Conservation (phyloP, 208 protist genomes). For the Crithidia thermophila region DNA sequence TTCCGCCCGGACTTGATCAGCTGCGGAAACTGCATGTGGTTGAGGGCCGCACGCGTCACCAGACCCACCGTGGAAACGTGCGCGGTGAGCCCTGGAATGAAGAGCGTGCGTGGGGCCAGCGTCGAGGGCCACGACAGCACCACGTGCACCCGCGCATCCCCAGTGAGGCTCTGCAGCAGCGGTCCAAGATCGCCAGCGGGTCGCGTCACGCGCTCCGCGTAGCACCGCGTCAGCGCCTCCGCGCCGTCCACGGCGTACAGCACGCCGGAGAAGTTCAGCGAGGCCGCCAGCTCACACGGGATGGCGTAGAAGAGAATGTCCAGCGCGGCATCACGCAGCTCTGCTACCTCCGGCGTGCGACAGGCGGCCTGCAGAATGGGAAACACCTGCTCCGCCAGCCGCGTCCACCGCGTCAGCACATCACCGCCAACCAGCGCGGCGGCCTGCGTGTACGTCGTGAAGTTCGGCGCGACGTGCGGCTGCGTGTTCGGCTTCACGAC, state of each 20-base stretch:
- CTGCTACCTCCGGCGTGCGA: conserved; percentile 21
- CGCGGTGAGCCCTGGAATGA: conserved; percentile 26
- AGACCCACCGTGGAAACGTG: conserved; percentile 36
- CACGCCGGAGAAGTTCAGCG: conserved; percentile 63
- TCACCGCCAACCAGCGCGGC: conserved; percentile 42
- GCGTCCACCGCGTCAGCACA: conserved; percentile 49
- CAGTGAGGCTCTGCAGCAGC: conserved; percentile 46
- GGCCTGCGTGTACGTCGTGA: conserved; percentile 35
- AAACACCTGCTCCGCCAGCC: conserved; percentile 37
- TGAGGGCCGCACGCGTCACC: conserved; percentile 8
- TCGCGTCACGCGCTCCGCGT: conserved; percentile 27
- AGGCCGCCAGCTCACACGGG: conserved; percentile 48
- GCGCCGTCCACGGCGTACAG: conserved; percentile 63
- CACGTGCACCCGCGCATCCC: conserved; percentile 25
- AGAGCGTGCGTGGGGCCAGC: conserved; percentile 25
- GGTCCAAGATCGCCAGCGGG: conserved; percentile 51
- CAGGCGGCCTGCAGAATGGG: conserved; percentile 53
- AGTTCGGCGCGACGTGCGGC: conserved; percentile 26
- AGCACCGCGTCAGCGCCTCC: conserved; percentile 27
- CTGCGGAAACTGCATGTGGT: conserved; percentile 26
- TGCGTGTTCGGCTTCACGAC: conserved; percentile 34
- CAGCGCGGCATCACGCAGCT: conserved; percentile 56
- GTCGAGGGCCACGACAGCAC: conserved; percentile 38
- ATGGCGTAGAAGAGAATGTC: conserved; percentile 57
- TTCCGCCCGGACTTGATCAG: conserved; percentile 28